Conservation (phyloP, 768 basidiomycete species). For the Pisolithus albus region DNA sequence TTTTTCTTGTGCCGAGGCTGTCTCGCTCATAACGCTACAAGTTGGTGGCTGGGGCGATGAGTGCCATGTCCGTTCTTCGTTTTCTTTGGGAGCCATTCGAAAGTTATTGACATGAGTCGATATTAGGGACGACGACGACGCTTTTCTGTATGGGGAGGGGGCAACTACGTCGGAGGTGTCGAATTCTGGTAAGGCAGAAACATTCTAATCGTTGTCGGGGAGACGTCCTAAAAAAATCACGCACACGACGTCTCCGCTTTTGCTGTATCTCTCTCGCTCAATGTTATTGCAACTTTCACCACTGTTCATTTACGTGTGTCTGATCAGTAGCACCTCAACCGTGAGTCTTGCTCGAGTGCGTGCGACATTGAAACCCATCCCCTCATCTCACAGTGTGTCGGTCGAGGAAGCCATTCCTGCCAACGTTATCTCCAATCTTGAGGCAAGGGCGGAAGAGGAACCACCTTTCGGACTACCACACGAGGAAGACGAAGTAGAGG, state of each 20-base stretch:
- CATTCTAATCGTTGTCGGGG: constrained; percentile 18
- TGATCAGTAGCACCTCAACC: constrained; percentile 46
- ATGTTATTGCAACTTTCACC: constrained; percentile 37
- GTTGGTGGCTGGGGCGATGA: constrained; percentile 11
- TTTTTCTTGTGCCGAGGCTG: constrained; percentile 11
- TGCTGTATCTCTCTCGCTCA: constrained; percentile 29
- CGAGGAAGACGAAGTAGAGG: constrained; percentile 32
- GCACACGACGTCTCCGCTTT: constrained; percentile 14
- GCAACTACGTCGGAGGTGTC: constrained; percentile 26
- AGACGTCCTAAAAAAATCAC: constrained; percentile 12
- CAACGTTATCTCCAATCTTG: constrained; percentile 49
- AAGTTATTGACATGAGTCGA: constrained; percentile 20
- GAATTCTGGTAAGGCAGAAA: constrained; percentile 41
- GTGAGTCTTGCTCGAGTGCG: constrained; percentile 43
- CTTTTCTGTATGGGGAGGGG: constrained; percentile 66
- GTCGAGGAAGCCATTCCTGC: constrained; percentile 37
- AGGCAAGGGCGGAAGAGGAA: constrained; percentile 37
- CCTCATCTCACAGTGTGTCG: constrained; percentile 27
- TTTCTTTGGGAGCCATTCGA: constrained; percentile 3
- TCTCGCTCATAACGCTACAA: constrained; percentile 12
- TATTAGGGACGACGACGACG: constrained; percentile 72
- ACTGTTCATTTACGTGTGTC: constrained; percentile 32
- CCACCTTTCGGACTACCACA: constrained; percentile 25
- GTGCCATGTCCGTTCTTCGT: constrained; percentile 25
- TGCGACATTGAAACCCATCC: constrained; percentile 15